Conservation (phyloP, 805 yeast species). For the Metschnikowia baotianmanensis region DNA sequence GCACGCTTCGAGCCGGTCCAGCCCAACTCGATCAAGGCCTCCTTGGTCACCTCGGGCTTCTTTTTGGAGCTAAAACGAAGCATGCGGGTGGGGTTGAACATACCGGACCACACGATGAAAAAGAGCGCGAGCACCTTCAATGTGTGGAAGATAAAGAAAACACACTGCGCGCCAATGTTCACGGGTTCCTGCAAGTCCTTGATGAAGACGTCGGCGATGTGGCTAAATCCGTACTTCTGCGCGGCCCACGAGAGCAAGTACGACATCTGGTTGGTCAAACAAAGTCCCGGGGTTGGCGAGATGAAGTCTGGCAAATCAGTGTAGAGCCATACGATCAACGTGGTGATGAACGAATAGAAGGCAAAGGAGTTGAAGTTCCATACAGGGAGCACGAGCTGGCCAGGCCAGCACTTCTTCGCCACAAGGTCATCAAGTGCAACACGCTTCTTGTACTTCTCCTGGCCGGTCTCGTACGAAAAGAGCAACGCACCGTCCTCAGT, state of each 20-base stretch:
- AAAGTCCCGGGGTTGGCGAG: slow-evolving; percentile 90
- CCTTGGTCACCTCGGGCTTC: slow-evolving; percentile 41
- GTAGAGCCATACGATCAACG: slow-evolving; percentile 73
- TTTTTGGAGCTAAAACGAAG: slow-evolving; percentile 29
- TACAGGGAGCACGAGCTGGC: slow-evolving; percentile 77
- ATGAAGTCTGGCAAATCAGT: slow-evolving; percentile 88
- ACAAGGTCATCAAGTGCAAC: slow-evolving; percentile 50
- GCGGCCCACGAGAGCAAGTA: slow-evolving; percentile 23
- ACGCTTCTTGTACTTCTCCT: slow-evolving; percentile 38
- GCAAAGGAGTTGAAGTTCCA: slow-evolving; percentile 55
- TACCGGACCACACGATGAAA: slow-evolving; percentile 61
- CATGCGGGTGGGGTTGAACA: slow-evolving; percentile 65
- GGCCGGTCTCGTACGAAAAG: slow-evolving; percentile 58
- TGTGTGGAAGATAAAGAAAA: slow-evolving; percentile 71
- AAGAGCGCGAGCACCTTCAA: slow-evolving; percentile 58
- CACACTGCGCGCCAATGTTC: slow-evolving; percentile 50
- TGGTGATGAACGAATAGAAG: slow-evolving; percentile 37
- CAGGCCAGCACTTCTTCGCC: slow-evolving; percentile 74
- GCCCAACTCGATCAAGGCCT: slow-evolving; percentile 64
- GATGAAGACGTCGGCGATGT: slow-evolving; percentile 45
- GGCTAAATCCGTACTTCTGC: slow-evolving; percentile 34
- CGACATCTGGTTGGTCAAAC: slow-evolving; percentile 62
- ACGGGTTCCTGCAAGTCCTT: slow-evolving; percentile 46
- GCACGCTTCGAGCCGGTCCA: slow-evolving; percentile 94
- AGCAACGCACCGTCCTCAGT: slow-evolving; percentile 81